Evolutionary conservation across 306 rosid genomes (phyloP).

Genomic region (Gastrolobium bilobum): DNA sequence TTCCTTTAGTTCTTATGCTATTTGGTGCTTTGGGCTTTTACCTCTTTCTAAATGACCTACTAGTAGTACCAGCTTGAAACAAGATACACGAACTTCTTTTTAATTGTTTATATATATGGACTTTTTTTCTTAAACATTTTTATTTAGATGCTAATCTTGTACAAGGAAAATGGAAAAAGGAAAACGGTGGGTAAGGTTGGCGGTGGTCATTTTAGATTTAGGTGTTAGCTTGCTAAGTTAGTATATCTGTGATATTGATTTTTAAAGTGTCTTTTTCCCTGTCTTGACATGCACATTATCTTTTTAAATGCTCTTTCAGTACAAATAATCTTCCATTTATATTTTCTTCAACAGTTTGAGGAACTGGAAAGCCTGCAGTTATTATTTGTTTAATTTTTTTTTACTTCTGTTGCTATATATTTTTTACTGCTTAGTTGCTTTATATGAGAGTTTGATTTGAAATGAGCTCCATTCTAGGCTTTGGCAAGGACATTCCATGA

Average conservation of each 20-base stretch:
- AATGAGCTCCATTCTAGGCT: slow-evolving; percentile 68
- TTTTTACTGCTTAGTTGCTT: slow-evolving; percentile 30
- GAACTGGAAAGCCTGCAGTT: slow-evolving; percentile 38
- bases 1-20: slow-evolving; percentile 23
- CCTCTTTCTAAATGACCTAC: slow-evolving; percentile 26
- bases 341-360: slow-evolving; percentile 18
- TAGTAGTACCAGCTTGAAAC: slow-evolving; percentile 33
- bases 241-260: slow-evolving; percentile 22
- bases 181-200: slow-evolving; percentile 23
- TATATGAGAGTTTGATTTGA: slow-evolving; percentile 50
- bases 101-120: neutral
- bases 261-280: slow-evolving; percentile 16
- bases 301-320: slow-evolving; percentile 37
- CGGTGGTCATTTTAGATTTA: slow-evolving; percentile 35
- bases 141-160: slow-evolving; percentile 14
- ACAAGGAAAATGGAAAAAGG: neutral
- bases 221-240: slow-evolving; percentile 20
- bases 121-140: slow-evolving; percentile 1
- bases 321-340: slow-evolving; percentile 15
- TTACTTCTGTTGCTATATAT: neutral
- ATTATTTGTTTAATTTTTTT: slow-evolving; percentile 24
- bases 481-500: slow-evolving; percentile 70
- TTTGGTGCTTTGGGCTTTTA: slow-evolving; percentile 24
- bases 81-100: neutral
- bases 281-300: slow-evolving; percentile 16